Conservation (phyloP, 23 red algal species). For the Chondrus crispus region DNA sequence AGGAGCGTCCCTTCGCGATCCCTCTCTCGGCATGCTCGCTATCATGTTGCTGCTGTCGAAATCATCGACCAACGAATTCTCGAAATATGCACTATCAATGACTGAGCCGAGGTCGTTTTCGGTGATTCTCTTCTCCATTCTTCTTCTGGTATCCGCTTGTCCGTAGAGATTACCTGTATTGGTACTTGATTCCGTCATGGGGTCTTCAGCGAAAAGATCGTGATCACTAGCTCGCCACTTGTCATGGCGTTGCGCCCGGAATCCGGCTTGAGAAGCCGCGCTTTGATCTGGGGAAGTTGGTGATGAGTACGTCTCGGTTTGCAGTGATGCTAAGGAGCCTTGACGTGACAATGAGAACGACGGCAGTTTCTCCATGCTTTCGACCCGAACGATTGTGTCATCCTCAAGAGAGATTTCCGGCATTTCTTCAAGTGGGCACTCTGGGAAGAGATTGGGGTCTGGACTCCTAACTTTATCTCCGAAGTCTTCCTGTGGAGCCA, state of each 20-base stretch:
- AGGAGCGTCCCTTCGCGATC: neutral
- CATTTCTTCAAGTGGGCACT: no score
- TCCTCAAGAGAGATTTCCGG: no score
- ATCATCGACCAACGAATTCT: constrained; percentile 42
- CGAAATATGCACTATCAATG: no score
- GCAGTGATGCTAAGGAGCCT: neutral
- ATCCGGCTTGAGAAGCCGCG: neutral
- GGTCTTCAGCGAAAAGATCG: neutral
- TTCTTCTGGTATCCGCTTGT: no score
- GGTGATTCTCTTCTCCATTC: no score
- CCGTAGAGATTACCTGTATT: no score
- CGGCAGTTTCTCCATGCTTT: neutral
- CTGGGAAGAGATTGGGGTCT: no score
- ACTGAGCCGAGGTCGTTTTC: no score
- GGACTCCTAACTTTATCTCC: no score
- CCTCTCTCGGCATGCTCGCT: neutral
- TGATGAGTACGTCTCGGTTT: neutral
- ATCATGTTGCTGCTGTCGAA: constrained; percentile 48
- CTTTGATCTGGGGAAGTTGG: neutral
- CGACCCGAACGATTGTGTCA: no score
- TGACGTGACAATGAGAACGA: neutral
- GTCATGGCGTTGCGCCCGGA: neutral
- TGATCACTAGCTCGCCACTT: neutral
- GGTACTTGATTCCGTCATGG: neutral
- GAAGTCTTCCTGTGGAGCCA: no score